phyloP scores from a whole-genome alignment of 805 yeast genomes.

The Candida dendrica region DNA sequence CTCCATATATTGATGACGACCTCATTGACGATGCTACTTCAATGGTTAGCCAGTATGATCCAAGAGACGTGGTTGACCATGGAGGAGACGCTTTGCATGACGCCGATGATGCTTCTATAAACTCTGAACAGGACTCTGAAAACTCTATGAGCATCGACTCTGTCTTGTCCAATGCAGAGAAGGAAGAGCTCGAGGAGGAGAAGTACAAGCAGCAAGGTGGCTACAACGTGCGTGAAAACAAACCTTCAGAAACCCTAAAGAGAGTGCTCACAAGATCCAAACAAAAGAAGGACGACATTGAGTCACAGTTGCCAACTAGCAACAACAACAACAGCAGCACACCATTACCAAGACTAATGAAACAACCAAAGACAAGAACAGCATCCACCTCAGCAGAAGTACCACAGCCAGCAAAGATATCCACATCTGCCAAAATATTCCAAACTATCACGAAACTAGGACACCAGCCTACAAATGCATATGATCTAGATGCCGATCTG shows the following conservation, averaged over 20 bases:
- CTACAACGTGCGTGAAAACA: conserved; percentile 26
- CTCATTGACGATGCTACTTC: not conserved
- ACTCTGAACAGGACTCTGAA: conserved; percentile 9
- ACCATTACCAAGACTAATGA: not conserved
- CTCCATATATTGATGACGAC: conserved; percentile 1
- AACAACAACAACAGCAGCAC: no score
- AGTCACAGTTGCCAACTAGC: conserved; percentile 12
- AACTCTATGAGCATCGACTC: not conserved
- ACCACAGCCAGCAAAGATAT: no score
- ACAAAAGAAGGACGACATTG: conserved; percentile 19
- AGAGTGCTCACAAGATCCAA: conserved; percentile 20
- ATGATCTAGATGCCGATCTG: conserved; percentile 25
- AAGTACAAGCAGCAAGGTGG: conserved; percentile 19
- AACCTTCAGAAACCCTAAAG: conserved; percentile 26
- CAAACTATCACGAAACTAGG: not conserved
- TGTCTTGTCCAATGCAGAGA: conserved; percentile 5
- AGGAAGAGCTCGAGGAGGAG: conserved; percentile 21
- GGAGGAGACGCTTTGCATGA: not conserved
- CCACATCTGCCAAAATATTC: not conserved
- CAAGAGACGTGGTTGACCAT: not conserved
- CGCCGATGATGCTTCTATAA: conserved; percentile 7
- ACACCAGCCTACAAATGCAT: conserved; percentile 10
- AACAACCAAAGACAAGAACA: not conserved
- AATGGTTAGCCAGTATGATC: not conserved
- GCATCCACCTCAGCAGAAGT: not conserved